Base-by-base conservation (phyloP, 768 basidiomycete genomes). In the Psilocybe azurescens region DNA sequence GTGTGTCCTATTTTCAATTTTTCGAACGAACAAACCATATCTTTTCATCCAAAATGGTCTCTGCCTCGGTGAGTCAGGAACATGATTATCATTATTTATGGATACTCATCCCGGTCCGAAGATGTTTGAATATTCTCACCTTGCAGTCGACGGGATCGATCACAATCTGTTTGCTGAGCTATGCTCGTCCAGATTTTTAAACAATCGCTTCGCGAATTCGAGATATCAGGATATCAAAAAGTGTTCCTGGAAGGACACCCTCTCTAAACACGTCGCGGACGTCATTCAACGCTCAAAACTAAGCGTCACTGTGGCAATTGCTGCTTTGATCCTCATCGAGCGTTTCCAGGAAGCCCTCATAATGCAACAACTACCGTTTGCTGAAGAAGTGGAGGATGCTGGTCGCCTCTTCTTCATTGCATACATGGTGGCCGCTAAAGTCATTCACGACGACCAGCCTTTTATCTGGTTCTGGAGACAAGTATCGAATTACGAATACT, bases 401-500 rank as follows among this genome's bases (percentile, higher is more conserved):
- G 50, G 60, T 38, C 65, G 63, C 11, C 60, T 69, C 36, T 69
- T 66, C 30, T 52, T 69, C 28, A 30, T 65, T 48, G 48, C 62
- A 14, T 69, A 66, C 44, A 69, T 69, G 63, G 41, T 65, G 11
- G 65, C 67, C 13, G 61, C 59, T n/a, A 69, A 66, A 49, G 59
- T 65, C 13, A 33, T 65, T 46, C 29, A 64, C 46, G 67, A 69
- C 51, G 53, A 58, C 20, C 61, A 60, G 8, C 56, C 58, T 18
- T 51, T 52, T 24, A 8, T 64, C 28, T 51, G 44, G 39, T 69
- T 63, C 46, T 69, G 67, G 67, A 53, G 58, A 48, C 20, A 51
- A n/a, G 58, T 66, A 11, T 48, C 60, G 13, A 52, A 61, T 18
- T 33, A 59, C 24, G 58, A 63, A 24, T 66, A 66, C 32, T 58